phyloP scores from a whole-genome alignment of 164 flowering plant genomes.

The Euptelea pleiosperma region DNA sequence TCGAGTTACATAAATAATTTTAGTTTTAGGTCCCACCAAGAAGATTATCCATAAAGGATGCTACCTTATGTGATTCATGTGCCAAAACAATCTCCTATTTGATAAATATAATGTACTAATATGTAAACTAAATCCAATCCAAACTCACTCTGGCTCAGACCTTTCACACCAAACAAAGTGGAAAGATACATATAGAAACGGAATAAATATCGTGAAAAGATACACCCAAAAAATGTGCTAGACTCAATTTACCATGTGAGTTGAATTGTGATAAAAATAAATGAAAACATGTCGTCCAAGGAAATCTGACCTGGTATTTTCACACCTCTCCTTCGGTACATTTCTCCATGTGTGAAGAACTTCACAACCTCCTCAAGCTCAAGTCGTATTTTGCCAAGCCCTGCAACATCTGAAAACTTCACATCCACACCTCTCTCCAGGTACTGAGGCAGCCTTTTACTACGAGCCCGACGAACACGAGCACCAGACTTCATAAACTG shows the following conservation, averaged over 20 bases:
- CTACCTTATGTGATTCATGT: not conserved
- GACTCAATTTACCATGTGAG: no score
- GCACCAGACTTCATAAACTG: conserved; percentile 96
- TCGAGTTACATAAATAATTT: no score
- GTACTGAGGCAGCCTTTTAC: conserved; percentile 64
- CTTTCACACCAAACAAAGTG: not conserved
- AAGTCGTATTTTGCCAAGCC: conserved; percentile 87
- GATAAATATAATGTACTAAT: not conserved
- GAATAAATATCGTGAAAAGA: not conserved
- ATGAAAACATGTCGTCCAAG: not conserved
- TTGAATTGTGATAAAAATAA: not conserved
- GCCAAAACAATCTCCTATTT: not conserved
- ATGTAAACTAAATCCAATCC: not conserved
- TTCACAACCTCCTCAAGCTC: conserved; percentile 97
- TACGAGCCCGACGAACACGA: conserved; percentile 64
- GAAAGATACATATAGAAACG: not conserved
- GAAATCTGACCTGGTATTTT: conserved; percentile 74
- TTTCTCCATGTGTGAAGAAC: conserved; percentile 94
- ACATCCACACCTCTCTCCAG: conserved; percentile 85
- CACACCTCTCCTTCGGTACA: conserved; percentile 90
- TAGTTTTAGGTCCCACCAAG: no score
- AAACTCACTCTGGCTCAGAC: not conserved
- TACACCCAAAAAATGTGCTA: not conserved
- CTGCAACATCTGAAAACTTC: conserved; percentile 94
- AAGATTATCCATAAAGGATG: no score